A percentile compares a stretch with the other conserved stretches of the same genome.
Conservation (phyloP, 345 rosid species). For the Cardiospermum halicacabum region DNA sequence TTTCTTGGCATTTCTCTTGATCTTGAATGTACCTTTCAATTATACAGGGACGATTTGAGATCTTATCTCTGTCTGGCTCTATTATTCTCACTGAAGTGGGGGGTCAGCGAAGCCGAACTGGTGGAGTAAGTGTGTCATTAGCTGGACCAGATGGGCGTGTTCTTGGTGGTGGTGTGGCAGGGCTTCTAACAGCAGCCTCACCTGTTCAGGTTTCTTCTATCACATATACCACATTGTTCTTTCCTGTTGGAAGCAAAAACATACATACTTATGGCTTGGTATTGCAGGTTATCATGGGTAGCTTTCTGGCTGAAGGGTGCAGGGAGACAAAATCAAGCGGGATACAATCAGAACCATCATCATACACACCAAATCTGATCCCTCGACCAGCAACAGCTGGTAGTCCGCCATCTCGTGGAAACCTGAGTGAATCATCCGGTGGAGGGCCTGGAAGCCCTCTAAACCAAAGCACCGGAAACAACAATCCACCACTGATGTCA, state of each 20-base stretch:
- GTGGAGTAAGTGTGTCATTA: constrained; percentile 36
- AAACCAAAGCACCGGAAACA: constrained; percentile 41
- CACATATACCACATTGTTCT: background rate
- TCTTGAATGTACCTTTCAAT: background rate
- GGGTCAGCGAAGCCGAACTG: constrained; percentile 39
- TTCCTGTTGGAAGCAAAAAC: background rate
- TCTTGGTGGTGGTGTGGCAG: constrained; percentile 47
- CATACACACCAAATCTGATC: constrained; percentile 19
- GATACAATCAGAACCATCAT: constrained; percentile 29
- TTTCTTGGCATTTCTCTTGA: background rate
- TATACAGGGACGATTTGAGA: constrained; percentile 46
- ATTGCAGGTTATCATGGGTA: constrained; percentile 46
- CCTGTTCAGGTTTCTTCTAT: constrained; percentile 34
- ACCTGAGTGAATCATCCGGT: constrained; percentile 53
- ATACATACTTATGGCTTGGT: background rate
- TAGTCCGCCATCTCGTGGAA: constrained; percentile 50
- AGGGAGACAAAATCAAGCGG: constrained; percentile 30
- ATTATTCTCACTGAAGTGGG: constrained; percentile 27
- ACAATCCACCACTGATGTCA: constrained; percentile 28
- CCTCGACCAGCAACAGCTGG: constrained; percentile 27
- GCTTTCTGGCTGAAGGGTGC: constrained; percentile 37
- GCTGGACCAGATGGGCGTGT: constrained; percentile 47
- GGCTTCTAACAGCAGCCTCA: constrained; percentile 38
- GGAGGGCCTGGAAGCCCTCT: constrained; percentile 51
- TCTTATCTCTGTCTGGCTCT: constrained; percentile 42